Percentiles rank a stretch among this genome's conserved stretches.
Evolutionary conservation across 805 yeast genomes (phyloP).

Genomic region (Yamadazyma akitaensis): DNA sequence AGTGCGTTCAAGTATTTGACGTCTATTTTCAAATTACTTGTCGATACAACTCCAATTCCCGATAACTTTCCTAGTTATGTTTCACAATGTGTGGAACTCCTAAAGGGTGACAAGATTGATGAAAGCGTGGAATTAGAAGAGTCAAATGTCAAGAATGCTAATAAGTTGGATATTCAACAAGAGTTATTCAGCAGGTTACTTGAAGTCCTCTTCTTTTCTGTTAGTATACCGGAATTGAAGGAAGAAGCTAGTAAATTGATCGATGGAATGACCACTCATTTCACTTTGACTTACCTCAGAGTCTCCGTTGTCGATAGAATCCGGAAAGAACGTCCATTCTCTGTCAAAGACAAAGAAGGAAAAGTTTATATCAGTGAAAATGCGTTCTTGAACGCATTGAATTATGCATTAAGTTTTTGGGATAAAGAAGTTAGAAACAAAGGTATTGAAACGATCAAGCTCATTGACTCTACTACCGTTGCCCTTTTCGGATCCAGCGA

Average conservation of each 20-base stretch:
- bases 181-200: conserved; percentile 60
- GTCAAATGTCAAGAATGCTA: conserved; percentile 45
- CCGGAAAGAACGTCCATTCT: conserved; percentile 65
- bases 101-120: conserved; percentile 38
- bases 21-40: conserved; percentile 61
- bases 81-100: conserved; percentile 45
- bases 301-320: conserved; percentile 67
- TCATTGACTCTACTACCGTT: conserved; percentile 58
- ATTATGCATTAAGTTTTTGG: conserved; percentile 77
- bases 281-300: conserved; percentile 72
- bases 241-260: conserved; percentile 65
- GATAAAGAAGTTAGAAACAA: conserved; percentile 63
- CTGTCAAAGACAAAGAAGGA: conserved; percentile 79
- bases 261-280: conserved; percentile 70
- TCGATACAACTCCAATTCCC: conserved; percentile 54
- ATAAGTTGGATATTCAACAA: conserved; percentile 57
- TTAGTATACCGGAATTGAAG: conserved; percentile 67
- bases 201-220: conserved; percentile 71
- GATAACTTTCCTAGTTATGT: conserved; percentile 41
- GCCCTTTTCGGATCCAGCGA: conserved; percentile 65
- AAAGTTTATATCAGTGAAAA: conserved; percentile 63
- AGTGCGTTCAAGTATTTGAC: conserved; percentile 76
- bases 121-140: conserved; percentile 34
- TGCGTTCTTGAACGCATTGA: conserved; percentile 69
- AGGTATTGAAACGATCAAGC: conserved; percentile 65